A percentile compares a stretch with the other conserved stretches of the same genome.
Evolutionary conservation across 352 stramenopile genomes (phyloP).

Genomic region (Blastocystis sp.): DNA sequence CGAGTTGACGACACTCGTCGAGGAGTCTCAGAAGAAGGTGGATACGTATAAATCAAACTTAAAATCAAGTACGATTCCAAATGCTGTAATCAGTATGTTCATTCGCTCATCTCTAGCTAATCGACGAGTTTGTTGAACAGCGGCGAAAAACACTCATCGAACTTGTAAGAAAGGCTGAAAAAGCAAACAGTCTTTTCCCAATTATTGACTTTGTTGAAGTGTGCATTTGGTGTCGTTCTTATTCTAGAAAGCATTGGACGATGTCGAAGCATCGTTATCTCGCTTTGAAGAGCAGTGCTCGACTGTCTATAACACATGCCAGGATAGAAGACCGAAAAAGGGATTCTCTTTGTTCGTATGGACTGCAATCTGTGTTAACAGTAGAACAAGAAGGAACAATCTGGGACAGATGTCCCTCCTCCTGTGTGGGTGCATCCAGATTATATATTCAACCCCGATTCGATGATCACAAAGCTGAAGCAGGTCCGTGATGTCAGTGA

Average conservation of each 20-base stretch:
- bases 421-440: conserved; percentile 21
- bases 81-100: not conserved
- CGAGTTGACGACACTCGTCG: not conserved
- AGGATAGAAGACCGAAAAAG: conserved; percentile 48
- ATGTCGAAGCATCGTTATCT: not conserved
- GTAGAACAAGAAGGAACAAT: conserved; percentile 50
- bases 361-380: not conserved
- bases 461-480: conserved; percentile 46
- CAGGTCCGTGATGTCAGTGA: conserved; percentile 34
- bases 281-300: conserved; percentile 22
- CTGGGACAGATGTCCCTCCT: conserved; percentile 39
- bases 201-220: conserved; percentile 54
- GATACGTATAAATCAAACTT: conserved; percentile 26
- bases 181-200: conserved; percentile 1
- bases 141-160: not conserved
- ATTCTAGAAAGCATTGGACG: not conserved
- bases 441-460: conserved; percentile 52
- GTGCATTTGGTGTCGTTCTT: not conserved
- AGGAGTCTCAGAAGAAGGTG: not conserved
- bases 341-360: not conserved
- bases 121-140: conserved; percentile 41
- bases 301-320: not conserved
- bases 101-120: not conserved
- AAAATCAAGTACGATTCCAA: not conserved
- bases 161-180: not conserved